Evolutionary conservation across 1,284 basidiomycete genomes (phyloP).

Genomic region (Naganishia albida): DNA sequence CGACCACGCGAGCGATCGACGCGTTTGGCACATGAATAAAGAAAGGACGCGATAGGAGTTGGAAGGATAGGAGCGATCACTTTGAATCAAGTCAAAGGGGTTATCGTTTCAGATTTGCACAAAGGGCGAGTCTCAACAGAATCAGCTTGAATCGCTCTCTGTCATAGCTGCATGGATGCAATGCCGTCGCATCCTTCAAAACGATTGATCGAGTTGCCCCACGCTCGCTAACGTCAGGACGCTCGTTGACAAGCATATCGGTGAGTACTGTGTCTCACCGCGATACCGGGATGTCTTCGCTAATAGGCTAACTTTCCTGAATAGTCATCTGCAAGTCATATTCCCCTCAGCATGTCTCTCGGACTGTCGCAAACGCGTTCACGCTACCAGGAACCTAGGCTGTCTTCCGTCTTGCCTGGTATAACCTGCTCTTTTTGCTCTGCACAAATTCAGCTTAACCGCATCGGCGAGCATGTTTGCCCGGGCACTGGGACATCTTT

Average conservation of each 20-base stretch:
- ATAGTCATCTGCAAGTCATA: not conserved
- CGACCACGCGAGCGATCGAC: conserved; percentile 4
- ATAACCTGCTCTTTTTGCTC: conserved; percentile 79
- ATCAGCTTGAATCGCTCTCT: no score
- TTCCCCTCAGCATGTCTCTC: conserved; percentile 5
- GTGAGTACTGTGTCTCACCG: not conserved
- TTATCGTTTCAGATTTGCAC: not conserved
- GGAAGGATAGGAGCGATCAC: not conserved
- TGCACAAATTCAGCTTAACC: conserved; percentile 65
- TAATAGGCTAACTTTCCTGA: not conserved
- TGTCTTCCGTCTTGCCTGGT: conserved; percentile 59
- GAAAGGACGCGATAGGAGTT: not conserved
- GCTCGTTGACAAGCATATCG: no score
- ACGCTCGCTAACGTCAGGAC: no score
- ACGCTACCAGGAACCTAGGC: conserved; percentile 3
- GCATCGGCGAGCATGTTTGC: conserved; percentile 74
- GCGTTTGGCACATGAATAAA: conserved; percentile 4
- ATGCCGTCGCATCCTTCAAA: no score
- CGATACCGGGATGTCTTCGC: not conserved
- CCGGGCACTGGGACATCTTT: conserved; percentile 37
- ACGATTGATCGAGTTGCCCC: no score
- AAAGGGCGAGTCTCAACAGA: no score
- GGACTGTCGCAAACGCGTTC: conserved; percentile 7
- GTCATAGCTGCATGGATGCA: no score
- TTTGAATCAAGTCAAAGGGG: not conserved